phyloP scores from a whole-genome alignment of 2,329 filamentous ascomycete species.

The Diaporthe amygdali region DNA sequence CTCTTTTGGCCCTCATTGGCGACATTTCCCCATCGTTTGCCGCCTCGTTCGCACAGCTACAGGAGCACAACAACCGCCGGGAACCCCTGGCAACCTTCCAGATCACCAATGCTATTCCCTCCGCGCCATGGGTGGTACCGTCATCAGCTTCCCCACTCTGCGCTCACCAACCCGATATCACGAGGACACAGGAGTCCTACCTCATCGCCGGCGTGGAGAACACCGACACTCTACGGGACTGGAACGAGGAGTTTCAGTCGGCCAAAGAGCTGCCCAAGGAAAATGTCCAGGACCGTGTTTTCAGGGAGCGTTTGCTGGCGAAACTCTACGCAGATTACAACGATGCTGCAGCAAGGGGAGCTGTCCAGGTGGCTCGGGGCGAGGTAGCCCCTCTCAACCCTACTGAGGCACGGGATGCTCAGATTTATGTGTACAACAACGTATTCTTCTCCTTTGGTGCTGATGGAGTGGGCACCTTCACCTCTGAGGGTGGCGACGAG shows the following conservation, averaged over 20 bases:
- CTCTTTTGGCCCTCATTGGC: constrained; percentile 79
- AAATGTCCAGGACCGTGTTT: constrained; percentile 92
- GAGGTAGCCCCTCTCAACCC: constrained; percentile 95
- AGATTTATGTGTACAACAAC: constrained; percentile 99
- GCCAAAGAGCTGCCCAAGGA: constrained; percentile 94
- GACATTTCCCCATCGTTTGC: constrained; percentile 85
- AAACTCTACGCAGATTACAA: constrained; percentile 99
- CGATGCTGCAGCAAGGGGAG: constrained; percentile 90
- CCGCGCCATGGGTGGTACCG: constrained; percentile 90
- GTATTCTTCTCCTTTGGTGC: constrained; percentile 99
- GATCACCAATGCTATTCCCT: constrained; percentile 91
- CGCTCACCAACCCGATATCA: constrained; percentile 81
- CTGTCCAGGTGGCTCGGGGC: constrained; percentile 88
- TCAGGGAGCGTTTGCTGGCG: constrained; percentile 89
- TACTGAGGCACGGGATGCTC: constrained; percentile 88
- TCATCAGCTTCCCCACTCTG: constrained; percentile 63
- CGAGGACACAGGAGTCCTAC: constrained; percentile 91
- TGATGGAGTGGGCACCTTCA: constrained; percentile 96
- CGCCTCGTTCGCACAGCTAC: constrained; percentile 75
- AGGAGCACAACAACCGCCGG: constrained; percentile 83
- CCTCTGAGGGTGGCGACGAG: constrained; percentile 94
- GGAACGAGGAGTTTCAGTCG: constrained; percentile 99
- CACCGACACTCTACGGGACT: constrained; percentile 91
- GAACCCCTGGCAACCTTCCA: constrained; percentile 94
- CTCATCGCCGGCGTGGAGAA: constrained; percentile 90